These are phyloP conservation scores for Hortiboletus rubellus DNA, from an alignment of 1,284 basidiomycete species.

Conservation along the genomic window DNA sequence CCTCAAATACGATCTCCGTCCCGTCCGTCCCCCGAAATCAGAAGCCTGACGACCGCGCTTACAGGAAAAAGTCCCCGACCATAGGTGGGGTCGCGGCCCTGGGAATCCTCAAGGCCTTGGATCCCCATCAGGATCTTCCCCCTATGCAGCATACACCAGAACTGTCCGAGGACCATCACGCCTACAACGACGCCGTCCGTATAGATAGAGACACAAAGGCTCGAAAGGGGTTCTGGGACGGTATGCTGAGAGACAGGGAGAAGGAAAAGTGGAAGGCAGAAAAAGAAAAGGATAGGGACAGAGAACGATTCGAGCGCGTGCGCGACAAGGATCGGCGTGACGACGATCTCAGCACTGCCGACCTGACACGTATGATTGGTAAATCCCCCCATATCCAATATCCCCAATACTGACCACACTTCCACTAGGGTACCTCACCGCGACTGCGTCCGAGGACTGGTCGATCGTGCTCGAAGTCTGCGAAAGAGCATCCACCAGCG, in stretches of 20 bases:
- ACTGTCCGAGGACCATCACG: constrained; percentile 32
- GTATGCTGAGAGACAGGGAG: constrained; percentile 37
- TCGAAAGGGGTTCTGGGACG: constrained; percentile 56
- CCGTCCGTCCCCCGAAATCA: constrained; percentile 18
- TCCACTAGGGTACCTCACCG: constrained; percentile 64
- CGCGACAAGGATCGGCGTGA: constrained; percentile 34
- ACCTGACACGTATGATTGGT: constrained; percentile 73
- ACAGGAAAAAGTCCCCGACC: constrained; percentile 37
- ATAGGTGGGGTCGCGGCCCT: constrained; percentile 41
- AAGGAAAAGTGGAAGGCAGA: constrained; percentile 33
- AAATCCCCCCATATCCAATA: constrained; percentile 7
- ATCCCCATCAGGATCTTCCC: constrained; percentile 43
- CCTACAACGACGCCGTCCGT: constrained; percentile 31
- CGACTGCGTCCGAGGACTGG: constrained; percentile 78
- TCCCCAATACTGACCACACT: constrained; percentile 3
- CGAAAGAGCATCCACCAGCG: constrained; percentile 66
- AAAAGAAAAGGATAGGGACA: constrained; percentile 33
- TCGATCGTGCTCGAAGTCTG: constrained; percentile 74
- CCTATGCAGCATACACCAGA: constrained; percentile 23
- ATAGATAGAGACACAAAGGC: constrained; percentile 41
- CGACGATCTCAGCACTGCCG: constrained; percentile 47
- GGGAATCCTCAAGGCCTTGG: constrained; percentile 58
- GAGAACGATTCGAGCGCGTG: constrained; percentile 23
- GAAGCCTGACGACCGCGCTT: constrained; percentile 21
- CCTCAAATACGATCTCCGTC: constrained; percentile 12